A percentile compares a stretch with the other conserved stretches of the same genome.
Evolutionary conservation across 2,329 filamentous ascomycete genomes (phyloP).

Genomic region (Trichoderma aggressivum): DNA sequence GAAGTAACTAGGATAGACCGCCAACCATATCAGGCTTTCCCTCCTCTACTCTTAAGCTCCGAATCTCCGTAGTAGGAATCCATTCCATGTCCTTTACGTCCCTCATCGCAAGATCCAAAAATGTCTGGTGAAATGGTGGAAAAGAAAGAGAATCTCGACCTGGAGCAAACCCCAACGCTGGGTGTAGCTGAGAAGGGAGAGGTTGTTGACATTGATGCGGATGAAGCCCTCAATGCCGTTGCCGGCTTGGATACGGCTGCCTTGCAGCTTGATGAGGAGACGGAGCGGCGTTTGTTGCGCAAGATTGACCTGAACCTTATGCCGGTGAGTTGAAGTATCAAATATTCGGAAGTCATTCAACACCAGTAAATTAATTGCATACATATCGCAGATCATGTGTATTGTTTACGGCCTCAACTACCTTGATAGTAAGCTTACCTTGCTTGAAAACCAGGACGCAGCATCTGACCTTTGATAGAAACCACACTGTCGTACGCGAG

Average conservation of each 20-base stretch:
- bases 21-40: not conserved
- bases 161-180: not conserved
- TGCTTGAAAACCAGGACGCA: not conserved
- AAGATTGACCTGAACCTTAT: conserved; percentile 19
- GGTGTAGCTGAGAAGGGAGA: conserved; percentile 1
- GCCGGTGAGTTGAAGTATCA: not conserved
- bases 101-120: not conserved
- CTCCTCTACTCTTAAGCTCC: not conserved
- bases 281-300: conserved; percentile 15
- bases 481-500: conserved; percentile 19
- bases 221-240: conserved; percentile 19
- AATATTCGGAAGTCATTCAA: not conserved
- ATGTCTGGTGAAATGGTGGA: not conserved
- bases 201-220: conserved; percentile 7
- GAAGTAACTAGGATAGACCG: not conserved
- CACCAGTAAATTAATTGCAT: not conserved
- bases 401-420: conserved; percentile 19
- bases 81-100: not conserved
- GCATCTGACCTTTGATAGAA: conserved; percentile 5
- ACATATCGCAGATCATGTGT: conserved; percentile 3
- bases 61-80: not conserved
- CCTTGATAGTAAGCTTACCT: conserved; percentile 3
- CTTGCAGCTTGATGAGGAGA: conserved; percentile 11
- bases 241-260: not conserved
- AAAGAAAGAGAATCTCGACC: not conserved